A percentile compares a stretch with the other conserved stretches of the same genome.
These are phyloP conservation scores for Aspergillus pseudotamarii DNA, from an alignment of 2,329 filamentous ascomycete genomes.

Conservation along the genomic window DNA sequence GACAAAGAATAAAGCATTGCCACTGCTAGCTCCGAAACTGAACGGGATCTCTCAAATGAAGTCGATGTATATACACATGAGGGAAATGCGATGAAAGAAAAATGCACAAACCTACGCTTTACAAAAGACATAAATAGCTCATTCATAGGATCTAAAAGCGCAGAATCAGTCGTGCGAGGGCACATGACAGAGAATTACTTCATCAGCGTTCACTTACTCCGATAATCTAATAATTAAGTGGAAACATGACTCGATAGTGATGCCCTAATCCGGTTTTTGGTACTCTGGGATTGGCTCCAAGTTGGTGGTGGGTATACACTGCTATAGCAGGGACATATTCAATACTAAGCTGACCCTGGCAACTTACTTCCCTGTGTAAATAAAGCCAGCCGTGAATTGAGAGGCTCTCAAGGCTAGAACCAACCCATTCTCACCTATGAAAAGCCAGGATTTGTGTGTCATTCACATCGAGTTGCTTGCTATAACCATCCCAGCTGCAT, in stretches of 20 bases:
- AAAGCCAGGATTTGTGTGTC: not conserved
- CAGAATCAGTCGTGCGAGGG: not conserved
- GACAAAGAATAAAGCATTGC: not conserved
- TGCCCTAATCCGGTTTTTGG: not conserved
- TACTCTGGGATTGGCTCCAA: not conserved
- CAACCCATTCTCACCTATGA: not conserved
- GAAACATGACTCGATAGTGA: not conserved
- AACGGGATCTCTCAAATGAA: not conserved
- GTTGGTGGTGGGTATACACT: not conserved
- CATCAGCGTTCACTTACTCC: not conserved
- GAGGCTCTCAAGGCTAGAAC: not conserved
- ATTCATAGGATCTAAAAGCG: not conserved
- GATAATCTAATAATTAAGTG: not conserved
- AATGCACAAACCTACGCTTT: not conserved
- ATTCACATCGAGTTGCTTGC: not conserved
- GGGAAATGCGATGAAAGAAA: not conserved
- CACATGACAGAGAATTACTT: not conserved
- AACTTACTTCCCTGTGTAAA: not conserved
- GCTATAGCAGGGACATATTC: not conserved
- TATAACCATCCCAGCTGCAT: not conserved
- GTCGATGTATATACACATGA: not conserved
- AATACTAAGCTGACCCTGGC: not conserved
- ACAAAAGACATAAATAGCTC: not conserved
- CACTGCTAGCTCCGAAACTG: not conserved
- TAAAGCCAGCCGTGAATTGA: not conserved